Evolutionary conservation across 139 green algal genomes (phyloP).

Genomic region (Microglena sp.): DNA sequence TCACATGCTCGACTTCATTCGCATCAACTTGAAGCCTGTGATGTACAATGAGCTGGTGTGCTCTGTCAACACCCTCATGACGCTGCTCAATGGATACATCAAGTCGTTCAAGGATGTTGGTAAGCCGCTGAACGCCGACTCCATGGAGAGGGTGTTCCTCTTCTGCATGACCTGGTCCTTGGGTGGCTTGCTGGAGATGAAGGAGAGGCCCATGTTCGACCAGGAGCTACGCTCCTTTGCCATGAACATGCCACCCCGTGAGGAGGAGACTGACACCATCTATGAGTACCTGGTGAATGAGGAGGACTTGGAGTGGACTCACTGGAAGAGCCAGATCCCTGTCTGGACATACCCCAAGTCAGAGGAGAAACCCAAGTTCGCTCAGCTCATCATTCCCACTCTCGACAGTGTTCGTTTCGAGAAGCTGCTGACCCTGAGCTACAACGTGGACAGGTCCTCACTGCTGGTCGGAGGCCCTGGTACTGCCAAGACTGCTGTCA

Average conservation of each 20-base stretch:
- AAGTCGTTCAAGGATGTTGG: constrained; percentile 13
- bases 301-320: constrained; percentile 52
- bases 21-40: constrained; percentile 61
- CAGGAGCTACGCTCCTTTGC: constrained; percentile 28
- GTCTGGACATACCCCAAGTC: constrained; percentile 69
- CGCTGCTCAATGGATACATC: constrained; percentile 68
- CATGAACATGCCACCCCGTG: constrained; percentile 29
- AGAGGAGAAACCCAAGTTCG: constrained; percentile 78
- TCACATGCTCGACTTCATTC: constrained; percentile 61
- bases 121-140: neutral
- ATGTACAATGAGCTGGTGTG: constrained; percentile 82
- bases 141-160: constrained; percentile 80
- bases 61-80: constrained; percentile 67
- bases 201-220: constrained; percentile 67
- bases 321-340: constrained; percentile 73
- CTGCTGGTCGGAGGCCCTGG: constrained; percentile 82
- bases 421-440: constrained; percentile 64
- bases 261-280: constrained; percentile 57
- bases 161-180: constrained; percentile 79
- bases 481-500: constrained; percentile 81
- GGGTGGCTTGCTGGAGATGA: constrained; percentile 68
- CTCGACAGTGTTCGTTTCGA: constrained; percentile 80
- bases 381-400: constrained; percentile 85
- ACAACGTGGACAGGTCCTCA: constrained; percentile 51
- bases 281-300: constrained; percentile 79